Evolutionary conservation across 1,284 basidiomycete genomes (phyloP), one percentile per base, ranked within the genome.

Genomic region (Boletus semigastroideus): DNA sequence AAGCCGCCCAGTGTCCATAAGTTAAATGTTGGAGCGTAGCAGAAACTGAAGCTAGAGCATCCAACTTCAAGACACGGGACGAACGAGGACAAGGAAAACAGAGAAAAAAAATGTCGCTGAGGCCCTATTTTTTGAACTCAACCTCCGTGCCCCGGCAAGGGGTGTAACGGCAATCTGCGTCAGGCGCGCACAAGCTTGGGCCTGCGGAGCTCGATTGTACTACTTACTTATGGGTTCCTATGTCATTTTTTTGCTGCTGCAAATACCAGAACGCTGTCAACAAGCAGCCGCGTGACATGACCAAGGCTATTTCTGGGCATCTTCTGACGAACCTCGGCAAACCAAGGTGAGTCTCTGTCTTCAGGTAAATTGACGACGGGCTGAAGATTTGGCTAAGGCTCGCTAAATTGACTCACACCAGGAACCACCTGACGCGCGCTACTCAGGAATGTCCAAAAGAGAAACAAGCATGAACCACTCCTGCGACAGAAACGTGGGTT

Each of bases 81-180:
- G 27, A 42, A 8, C 16, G 51, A 53, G 52, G 25, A 38, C 10
- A 27, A 50, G 46, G 16, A 13, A 16, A 9, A 36, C 17, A 17
- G 12, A 31, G 20, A 4, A 14, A 25, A 50, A 49, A 50, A 52
- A 52, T 22, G 46, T 47, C 51, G 43, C 53, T 20, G 14, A 50
- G 33, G 30, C 14, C 38, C 44, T 42, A 43, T 58, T 63, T 61
- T 19, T 20, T 51, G 28, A 39, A 59, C 45, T 61, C 52, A 61
- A 33, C 60, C 48, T 17, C 59, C 61, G 59, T 60, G 51, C 30
- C 49, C 14, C 62, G 47, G 53, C 62, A 42, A 59, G 60, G 30
- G n/a, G 1, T 38, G 33, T 66, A 52, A 63, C 64, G 64, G 61
- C 61, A 63, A 63, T 62, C 53, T 52, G 54, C 62, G 64, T 60